Conservation (phyloP, 345 rosid species). For the Ceriops zippeliana region DNA sequence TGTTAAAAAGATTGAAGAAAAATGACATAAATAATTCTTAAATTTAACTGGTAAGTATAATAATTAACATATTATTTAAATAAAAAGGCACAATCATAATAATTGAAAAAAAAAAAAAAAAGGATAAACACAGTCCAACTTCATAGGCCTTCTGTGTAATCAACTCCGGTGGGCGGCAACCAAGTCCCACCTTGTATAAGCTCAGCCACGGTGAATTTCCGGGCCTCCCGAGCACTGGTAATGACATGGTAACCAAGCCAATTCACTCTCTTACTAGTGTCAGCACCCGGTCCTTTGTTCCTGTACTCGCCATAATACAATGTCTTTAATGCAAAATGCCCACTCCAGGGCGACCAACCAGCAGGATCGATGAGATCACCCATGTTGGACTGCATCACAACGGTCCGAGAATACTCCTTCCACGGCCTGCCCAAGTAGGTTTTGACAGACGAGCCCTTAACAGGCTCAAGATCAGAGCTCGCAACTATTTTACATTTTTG, state of each 20-base stretch:
- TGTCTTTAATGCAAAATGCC: conserved; percentile 18
- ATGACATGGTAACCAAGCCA: conserved; percentile 19
- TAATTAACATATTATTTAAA: too few species aligned
- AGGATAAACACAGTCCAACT: not conserved
- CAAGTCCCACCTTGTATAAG: conserved; percentile 19
- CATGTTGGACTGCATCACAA: conserved; percentile 12
- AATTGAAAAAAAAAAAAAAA: too few species aligned
- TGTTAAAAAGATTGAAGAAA: too few species aligned
- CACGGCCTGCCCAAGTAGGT: conserved; percentile 19
- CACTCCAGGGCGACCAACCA: conserved; percentile 17
- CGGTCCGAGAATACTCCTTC: conserved; percentile 25
- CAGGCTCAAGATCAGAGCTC: conserved; percentile 14
- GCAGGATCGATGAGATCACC: conserved; percentile 17
- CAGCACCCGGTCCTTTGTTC: conserved; percentile 25
- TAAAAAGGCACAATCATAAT: too few species aligned
- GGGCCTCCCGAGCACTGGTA: conserved; percentile 14
- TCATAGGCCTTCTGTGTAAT: conserved; percentile 17
- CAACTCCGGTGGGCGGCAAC: conserved; percentile 12
- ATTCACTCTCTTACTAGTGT: conserved; percentile 17
- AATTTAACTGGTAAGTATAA: too few species aligned
- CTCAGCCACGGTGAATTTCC: conserved; percentile 22
- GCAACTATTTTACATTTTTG: conserved; percentile 10
- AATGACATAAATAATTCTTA: too few species aligned
- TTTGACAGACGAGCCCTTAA: conserved; percentile 5
- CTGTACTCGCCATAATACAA: conserved; percentile 23